A percentile compares a stretch with the other conserved stretches of the same genome.
phyloP scores from a whole-genome alignment of 2,329 filamentous ascomycete genomes.

The Pseudogymnoascus sp. region DNA sequence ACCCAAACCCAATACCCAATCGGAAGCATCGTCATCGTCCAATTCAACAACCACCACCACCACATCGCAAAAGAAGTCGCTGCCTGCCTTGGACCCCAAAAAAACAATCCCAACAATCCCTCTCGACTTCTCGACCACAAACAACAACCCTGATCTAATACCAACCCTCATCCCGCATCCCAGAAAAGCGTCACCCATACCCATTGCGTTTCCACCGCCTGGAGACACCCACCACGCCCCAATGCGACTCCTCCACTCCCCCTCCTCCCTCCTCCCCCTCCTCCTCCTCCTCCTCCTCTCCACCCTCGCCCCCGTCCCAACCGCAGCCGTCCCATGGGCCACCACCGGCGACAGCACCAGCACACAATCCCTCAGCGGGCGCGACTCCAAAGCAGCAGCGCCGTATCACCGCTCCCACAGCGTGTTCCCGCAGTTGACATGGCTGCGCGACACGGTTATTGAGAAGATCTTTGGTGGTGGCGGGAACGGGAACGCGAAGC shows the following conservation, averaged over 20 bases:
- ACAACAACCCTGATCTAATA: background rate
- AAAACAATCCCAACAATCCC: background rate
- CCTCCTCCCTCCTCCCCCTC: background rate
- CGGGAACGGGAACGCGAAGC: constrained; percentile 20
- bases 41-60: background rate
- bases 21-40: background rate
- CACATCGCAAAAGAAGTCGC: background rate
- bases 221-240: background rate
- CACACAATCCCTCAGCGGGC: constrained; percentile 11
- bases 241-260: background rate
- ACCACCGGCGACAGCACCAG: constrained; percentile 12
- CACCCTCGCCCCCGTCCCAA: constrained; percentile 2
- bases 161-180: background rate
- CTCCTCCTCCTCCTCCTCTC: constrained; percentile 3
- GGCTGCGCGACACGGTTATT: constrained; percentile 41
- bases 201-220: constrained; percentile 2
- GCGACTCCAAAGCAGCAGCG: constrained; percentile 8
- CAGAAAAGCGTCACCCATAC: background rate
- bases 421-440: constrained; percentile 41
- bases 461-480: constrained; percentile 43
- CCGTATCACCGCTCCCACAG: constrained; percentile 14
- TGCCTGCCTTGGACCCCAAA: background rate
- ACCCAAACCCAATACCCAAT: constrained; percentile 1
- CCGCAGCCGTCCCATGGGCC: constrained; percentile 19
- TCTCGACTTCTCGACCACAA: background rate